A percentile compares a stretch with the other conserved stretches of the same genome.
Evolutionary conservation across 75 land plant species (phyloP).

Genomic region (Larix kaempferi): DNA sequence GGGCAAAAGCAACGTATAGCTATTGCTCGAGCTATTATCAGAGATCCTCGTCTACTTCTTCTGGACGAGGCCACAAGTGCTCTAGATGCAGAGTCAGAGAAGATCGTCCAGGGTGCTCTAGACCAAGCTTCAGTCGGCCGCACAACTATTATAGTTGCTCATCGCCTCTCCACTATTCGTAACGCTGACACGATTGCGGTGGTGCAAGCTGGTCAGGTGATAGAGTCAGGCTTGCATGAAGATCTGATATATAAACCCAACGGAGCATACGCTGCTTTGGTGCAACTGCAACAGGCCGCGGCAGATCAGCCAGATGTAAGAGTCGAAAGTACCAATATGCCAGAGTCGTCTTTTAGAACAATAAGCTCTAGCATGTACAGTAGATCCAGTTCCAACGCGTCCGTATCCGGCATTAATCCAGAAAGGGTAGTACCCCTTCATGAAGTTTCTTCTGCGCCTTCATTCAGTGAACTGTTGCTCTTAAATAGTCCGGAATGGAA

Average conservation of each 20-base stretch:
- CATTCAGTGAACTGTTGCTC: conserved; percentile 29
- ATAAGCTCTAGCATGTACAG: neutral
- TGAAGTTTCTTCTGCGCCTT: conserved; percentile 1
- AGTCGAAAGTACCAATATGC: neutral
- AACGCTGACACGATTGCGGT: conserved; percentile 29
- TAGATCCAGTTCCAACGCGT: neutral
- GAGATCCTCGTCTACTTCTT: conserved; percentile 24
- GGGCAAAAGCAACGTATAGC: conserved; percentile 41
- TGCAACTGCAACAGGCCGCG: neutral
- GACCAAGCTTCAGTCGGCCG: conserved; percentile 13
- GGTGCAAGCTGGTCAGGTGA: conserved; percentile 37
- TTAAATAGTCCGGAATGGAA: conserved; percentile 57
- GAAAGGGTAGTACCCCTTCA: neutral
- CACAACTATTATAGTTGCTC: conserved; percentile 26
- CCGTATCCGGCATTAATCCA: neutral
- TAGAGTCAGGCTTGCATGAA: conserved; percentile 50
- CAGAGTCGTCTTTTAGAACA: neutral
- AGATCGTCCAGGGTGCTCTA: conserved; percentile 20
- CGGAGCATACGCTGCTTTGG: conserved; percentile 35
- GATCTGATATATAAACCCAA: conserved; percentile 20
- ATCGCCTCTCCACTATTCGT: conserved; percentile 25
- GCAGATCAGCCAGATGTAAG: neutral
- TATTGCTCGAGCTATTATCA: conserved; percentile 29
- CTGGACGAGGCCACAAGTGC: conserved; percentile 35
- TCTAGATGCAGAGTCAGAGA: conserved; percentile 28